Conservation (phyloP, 1,284 basidiomycete genomes). For the Boletus sp. region DNA sequence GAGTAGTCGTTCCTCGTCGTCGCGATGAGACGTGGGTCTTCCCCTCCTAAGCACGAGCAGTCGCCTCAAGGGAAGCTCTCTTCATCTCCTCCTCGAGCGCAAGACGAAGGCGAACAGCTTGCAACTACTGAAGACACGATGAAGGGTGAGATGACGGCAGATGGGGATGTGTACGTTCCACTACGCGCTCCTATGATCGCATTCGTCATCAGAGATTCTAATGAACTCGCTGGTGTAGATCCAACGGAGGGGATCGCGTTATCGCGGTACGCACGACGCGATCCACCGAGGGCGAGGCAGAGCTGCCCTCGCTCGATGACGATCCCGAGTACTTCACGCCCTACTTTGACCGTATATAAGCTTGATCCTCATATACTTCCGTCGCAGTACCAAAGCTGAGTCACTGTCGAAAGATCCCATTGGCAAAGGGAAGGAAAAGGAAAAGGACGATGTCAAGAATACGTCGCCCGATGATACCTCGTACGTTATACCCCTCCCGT, state of each 20-base stretch:
- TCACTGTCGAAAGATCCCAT: background rate
- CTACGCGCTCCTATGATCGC: background rate
- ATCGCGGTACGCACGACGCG: no score
- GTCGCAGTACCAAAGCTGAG: background rate
- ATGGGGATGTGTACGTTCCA: background rate
- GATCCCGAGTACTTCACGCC: background rate
- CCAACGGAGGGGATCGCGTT: background rate
- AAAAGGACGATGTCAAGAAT: background rate
- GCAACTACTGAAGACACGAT: background rate
- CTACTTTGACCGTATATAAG: no score
- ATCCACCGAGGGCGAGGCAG: background rate
- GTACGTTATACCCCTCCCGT: background rate
- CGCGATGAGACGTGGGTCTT: slow-evolving; percentile 20
- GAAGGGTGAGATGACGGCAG: background rate
- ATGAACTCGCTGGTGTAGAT: background rate
- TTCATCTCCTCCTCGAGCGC: background rate
- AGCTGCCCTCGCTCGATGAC: background rate
- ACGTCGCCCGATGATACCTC: no score
- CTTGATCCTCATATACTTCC: background rate
- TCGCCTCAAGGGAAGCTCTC: background rate
- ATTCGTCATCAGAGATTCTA: background rate
- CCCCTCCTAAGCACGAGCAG: background rate
- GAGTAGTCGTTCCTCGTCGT: background rate
- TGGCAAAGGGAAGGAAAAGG: background rate
- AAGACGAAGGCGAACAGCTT: no score